Evolutionary conservation across 2,329 filamentous ascomycete species (phyloP), one percentile per base, ranked within the genome.

Genomic region (Aspergillus sp.): DNA sequence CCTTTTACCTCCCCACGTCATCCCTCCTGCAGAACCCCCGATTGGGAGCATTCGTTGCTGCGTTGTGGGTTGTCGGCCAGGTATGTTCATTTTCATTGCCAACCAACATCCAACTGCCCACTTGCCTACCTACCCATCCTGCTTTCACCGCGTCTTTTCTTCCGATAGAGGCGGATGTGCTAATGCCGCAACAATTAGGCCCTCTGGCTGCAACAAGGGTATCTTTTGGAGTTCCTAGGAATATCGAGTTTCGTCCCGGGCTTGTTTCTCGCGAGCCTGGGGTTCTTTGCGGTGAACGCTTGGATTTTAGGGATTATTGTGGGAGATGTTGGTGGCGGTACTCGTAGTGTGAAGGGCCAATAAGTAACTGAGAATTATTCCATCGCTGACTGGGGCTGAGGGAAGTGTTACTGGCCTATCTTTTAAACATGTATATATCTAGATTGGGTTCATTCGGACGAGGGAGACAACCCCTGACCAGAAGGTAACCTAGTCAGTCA

Each of bases 281-380:
- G 77, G 0, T 98, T 99, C 77, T 98, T 97, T 71, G 73, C 86
- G 1, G 84, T 92, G 15, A 98, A 99, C 72, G 88, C 87, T 65
- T 96, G 91, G 86, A 90, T 98, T 55, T 72, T 99, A 40, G 90
- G 90, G 0, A 79, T 96, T 47, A 86, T 98, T 44, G 83, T 97
- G 6, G 71, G 72, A 2, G 95, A 98, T 73, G 80, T 82, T 23
- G 75, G 74, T 4, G 48, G 75, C 73, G 14, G 23, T 9, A 15
- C 15, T 8, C 19, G 17, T 7, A 27, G 2, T 27, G 17, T 11
- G 31, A n/a, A 15, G n/a, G 21, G n/a, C 9, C 27, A 9, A 17
- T 14, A 48, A 35, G 24, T 11, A n/a, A 19, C 17, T 8, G 6
- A 15, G 14, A 11, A 35, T 35, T 35, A 7, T 7, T 7, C 23